A percentile compares a stretch with the other conserved stretches of the same genome.
Conservation (phyloP, 768 basidiomycete genomes). For the Collybiopsis confluens region DNA sequence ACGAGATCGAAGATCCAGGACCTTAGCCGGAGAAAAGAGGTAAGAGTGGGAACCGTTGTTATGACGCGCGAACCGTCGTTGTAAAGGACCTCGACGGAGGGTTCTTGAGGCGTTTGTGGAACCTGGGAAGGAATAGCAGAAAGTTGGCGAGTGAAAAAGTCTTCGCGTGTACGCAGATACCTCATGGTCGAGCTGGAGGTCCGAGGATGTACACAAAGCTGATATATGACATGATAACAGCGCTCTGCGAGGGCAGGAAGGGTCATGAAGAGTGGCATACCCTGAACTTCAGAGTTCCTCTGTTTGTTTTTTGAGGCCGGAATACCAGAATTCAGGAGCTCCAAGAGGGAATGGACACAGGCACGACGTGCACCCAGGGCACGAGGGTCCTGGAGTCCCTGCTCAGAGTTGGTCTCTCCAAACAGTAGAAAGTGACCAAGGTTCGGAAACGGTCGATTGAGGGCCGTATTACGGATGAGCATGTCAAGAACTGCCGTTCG, state of each 20-base stretch:
- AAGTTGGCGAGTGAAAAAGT: slow-evolving; percentile 88
- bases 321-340: slow-evolving; percentile 69
- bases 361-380: slow-evolving; percentile 67
- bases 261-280: slow-evolving; percentile 53
- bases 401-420: slow-evolving; percentile 52
- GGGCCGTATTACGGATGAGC: slow-evolving; percentile 72
- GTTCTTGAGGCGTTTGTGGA: slow-evolving; percentile 44
- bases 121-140: slow-evolving; percentile 65
- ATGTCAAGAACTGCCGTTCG: slow-evolving; percentile 77
- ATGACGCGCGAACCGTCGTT: slow-evolving; percentile 64
- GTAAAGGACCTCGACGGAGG: slow-evolving; percentile 61
- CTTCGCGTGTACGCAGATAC: slow-evolving; percentile 82
- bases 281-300: slow-evolving; percentile 24
- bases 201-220: slow-evolving; percentile 81
- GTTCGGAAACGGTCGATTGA: slow-evolving; percentile 66
- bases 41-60: slow-evolving; percentile 64
- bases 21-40: slow-evolving; percentile 76
- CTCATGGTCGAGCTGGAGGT: slow-evolving; percentile 80
- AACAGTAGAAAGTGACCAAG: slow-evolving; percentile 86
- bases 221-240: slow-evolving; percentile 77
- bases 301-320: slow-evolving; percentile 48
- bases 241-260: slow-evolving; percentile 82
- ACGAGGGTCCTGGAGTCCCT: slow-evolving; percentile 74
- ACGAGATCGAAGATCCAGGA: slow-evolving; percentile 83
- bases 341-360: slow-evolving; percentile 78